Evolutionary conservation across 331 rosid genomes (phyloP), one percentile per base, ranked within the genome.

Genomic region (Quercus phellos): DNA sequence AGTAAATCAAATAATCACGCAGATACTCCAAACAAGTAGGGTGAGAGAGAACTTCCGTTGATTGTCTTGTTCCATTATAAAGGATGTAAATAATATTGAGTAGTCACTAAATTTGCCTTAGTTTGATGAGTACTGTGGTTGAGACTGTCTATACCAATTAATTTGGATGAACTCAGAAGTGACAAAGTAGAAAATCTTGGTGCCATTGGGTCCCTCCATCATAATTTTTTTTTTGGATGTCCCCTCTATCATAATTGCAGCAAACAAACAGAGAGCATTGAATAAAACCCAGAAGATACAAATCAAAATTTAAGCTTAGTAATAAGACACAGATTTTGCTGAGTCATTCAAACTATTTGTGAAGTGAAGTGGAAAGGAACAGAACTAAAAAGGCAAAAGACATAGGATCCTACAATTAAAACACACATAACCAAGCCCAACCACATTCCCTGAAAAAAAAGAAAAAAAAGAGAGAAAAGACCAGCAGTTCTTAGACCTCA

Each of bases 391-490:
- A 72, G 77, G 4, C 73, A 73, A 79, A 35, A 78, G 51, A 85
- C 82, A 53, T 79, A 78, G 93, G 89, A 92, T 81, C 90, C 91
- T 92, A 84, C 84, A 74, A 75, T 74, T 83, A 83, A 80, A 77
- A 86, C 87, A 77, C 84, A 85, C 76, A 74, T 34, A 58, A 29
- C 74, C 73, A 78, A 79, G 61, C 75, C 72, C 64, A 80, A 80
- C 43, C 42, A 72, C 79, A 24, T 72, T 72, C 74, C 51, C 46
- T 26, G 55, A 72, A 77, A 60, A 60, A 51, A 53, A 34, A 55
- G 69, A 6, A 53, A 8, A 17, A 8, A 32, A 11, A 10, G 4
- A 21, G 60, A 72, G 75, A 68, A 26, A 35, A 30, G 38, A 60
- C 67, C 66, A 55, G 71, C 75, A 79, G 70, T 53, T 70, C 38